Evolutionary conservation across 805 yeast genomes (phyloP).

Genomic region (Candida insectalens): DNA sequence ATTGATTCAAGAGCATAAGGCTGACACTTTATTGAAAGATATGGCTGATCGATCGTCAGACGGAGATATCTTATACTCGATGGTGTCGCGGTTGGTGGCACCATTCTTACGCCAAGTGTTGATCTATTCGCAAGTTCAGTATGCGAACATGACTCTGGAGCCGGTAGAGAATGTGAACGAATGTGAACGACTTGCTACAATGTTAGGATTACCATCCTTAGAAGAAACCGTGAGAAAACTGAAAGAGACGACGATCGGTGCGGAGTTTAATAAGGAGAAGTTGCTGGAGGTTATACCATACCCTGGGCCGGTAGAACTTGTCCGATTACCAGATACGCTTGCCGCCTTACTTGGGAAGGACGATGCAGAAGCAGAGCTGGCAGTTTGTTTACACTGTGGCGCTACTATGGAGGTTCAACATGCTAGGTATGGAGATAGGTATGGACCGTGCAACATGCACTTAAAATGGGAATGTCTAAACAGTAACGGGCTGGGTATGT

Average conservation of each 20-base stretch:
- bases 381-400: slow-evolving; percentile 81
- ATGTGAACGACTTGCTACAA: slow-evolving; percentile 40
- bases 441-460: slow-evolving; percentile 80
- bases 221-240: slow-evolving; percentile 12
- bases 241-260: slow-evolving; percentile 3
- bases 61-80: slow-evolving; percentile 25
- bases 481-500: slow-evolving; percentile 50
- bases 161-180: slow-evolving; percentile 24
- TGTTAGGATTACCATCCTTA: slow-evolving; percentile 39
- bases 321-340: slow-evolving; percentile 55
- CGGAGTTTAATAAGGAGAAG: slow-evolving; percentile 5
- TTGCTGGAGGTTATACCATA: slow-evolving; percentile 21
- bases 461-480: slow-evolving; percentile 50
- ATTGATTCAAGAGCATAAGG: slow-evolving; percentile 5
- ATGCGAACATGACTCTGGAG: slow-evolving; percentile 21
- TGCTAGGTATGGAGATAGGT: slow-evolving; percentile 38
- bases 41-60: not conserved
- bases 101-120: slow-evolving; percentile 60
- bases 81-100: slow-evolving; percentile 45
- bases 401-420: slow-evolving; percentile 57
- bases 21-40: slow-evolving; percentile 1
- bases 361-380: slow-evolving; percentile 61
- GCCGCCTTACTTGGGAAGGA: slow-evolving; percentile 60
- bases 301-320: slow-evolving; percentile 55
- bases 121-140: slow-evolving; percentile 42